Evolutionary conservation across 148 eudicot genomes (phyloP).

Genomic region (Arctostaphylos glauca): DNA sequence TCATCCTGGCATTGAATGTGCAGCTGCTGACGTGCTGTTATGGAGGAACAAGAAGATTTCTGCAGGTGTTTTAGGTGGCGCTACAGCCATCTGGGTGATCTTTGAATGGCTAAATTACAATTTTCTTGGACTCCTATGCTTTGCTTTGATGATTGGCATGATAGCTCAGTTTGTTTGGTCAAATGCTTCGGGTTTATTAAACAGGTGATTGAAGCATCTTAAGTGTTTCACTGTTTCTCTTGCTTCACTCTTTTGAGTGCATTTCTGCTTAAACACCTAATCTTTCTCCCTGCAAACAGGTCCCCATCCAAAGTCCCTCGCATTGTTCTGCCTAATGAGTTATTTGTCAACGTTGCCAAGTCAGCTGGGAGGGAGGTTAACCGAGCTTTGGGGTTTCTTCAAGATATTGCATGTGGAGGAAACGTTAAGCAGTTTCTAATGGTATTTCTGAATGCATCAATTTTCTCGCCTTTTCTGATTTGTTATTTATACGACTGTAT

Average conservation of each 20-base stretch:
- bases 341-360: conserved; percentile 55
- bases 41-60: conserved; percentile 99
- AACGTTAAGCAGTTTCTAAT: conserved; percentile 63
- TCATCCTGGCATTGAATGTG: conserved; percentile 20
- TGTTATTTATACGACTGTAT: background rate
- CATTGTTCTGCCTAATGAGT: conserved; percentile 56
- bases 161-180: conserved; percentile 66
- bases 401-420: conserved; percentile 67
- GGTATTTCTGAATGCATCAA: conserved; percentile 31
- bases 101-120: conserved; percentile 89
- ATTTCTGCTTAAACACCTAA: background rate
- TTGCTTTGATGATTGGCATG: conserved; percentile 55
- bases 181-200: conserved; percentile 62
- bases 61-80: conserved; percentile 55
- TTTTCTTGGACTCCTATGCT: conserved; percentile 58
- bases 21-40: conserved; percentile 91
- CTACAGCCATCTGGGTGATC: conserved; percentile 72
- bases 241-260: conserved; percentile 1
- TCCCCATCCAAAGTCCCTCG: conserved; percentile 56
- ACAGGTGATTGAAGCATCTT: conserved; percentile 41
- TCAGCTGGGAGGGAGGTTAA: conserved; percentile 60
- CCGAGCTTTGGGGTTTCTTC: conserved; percentile 50
- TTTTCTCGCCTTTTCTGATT: conserved; percentile 1
- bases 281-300: conserved; percentile 31
- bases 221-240: background rate